Evolutionary conservation across 257 asterid genomes (phyloP).

Genomic region (Vinca minor): DNA sequence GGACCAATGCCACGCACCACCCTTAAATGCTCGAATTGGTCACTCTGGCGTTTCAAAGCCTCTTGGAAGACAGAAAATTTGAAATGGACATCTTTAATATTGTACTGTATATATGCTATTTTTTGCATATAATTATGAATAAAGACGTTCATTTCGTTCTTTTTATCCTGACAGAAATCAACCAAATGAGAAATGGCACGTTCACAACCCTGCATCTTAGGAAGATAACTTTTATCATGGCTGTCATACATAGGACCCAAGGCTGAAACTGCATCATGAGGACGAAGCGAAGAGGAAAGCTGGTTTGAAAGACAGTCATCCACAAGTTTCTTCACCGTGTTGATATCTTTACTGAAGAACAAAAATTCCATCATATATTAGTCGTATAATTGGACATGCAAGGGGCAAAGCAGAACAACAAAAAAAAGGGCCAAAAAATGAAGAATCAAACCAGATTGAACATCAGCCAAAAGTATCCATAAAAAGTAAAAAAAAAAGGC

Average conservation of each 20-base stretch:
- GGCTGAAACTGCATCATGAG: slow-evolving; percentile 98
- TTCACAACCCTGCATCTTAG: slow-evolving; percentile 77
- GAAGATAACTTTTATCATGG: slow-evolving; percentile 72
- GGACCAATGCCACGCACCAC: slow-evolving; percentile 88
- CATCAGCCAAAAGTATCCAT: background rate
- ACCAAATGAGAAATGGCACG: slow-evolving; percentile 55
- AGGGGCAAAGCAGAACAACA: background rate
- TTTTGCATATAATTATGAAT: slow-evolving; percentile 87
- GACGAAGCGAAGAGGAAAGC: slow-evolving; percentile 80
- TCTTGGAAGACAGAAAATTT: slow-evolving; percentile 90
- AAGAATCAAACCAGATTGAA: background rate
- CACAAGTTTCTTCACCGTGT: slow-evolving; percentile 86
- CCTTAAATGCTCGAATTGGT: slow-evolving; percentile 82
- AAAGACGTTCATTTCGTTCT: slow-evolving; percentile 77
- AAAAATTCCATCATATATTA: background rate
- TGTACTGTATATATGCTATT: slow-evolving; percentile 78
- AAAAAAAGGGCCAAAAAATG: background rate
- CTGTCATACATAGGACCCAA: slow-evolving; percentile 94
- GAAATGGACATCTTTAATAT: slow-evolving; percentile 69
- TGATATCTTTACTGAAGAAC: slow-evolving; percentile 81
- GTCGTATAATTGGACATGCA: background rate
- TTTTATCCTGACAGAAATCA: slow-evolving; percentile 64
- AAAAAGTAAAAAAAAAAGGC: background rate
- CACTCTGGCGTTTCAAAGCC: slow-evolving; percentile 80
- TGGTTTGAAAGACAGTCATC: slow-evolving; percentile 74